Percentiles rank a stretch among this genome's conserved stretches.
phyloP scores from a whole-genome alignment of 2,329 filamentous ascomycete genomes.

The Daldinia sp. region DNA sequence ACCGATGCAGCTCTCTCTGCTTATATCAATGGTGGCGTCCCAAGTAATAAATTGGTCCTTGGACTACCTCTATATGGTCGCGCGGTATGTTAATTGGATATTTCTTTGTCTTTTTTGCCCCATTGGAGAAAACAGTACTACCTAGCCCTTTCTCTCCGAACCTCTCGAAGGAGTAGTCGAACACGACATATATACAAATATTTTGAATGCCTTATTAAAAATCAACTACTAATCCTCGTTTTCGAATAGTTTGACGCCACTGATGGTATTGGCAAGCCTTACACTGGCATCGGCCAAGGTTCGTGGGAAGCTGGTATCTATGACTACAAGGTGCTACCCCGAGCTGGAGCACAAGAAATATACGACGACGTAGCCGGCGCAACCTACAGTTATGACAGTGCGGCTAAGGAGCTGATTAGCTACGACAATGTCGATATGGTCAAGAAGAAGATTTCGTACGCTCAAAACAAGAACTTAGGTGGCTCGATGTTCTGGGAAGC shows the following conservation, averaged over 20 bases:
- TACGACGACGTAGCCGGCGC: conserved; percentile 71
- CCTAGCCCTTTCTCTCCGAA: background rate
- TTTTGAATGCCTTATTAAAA: background rate
- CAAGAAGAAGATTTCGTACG: conserved; percentile 72
- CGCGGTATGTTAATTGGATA: background rate
- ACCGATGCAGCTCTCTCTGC: conserved; percentile 73
- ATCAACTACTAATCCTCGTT: background rate
- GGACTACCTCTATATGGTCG: conserved; percentile 87
- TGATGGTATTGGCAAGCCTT: conserved; percentile 73
- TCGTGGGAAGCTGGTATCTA: conserved; percentile 76
- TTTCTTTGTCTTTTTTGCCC: background rate
- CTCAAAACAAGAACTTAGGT: conserved; percentile 71
- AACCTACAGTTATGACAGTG: conserved; percentile 77
- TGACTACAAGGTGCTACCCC: conserved; percentile 84
- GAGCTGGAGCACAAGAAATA: conserved; percentile 66
- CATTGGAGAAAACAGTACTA: background rate
- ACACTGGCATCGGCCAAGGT: conserved; percentile 72
- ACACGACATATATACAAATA: background rate
- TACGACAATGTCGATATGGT: conserved; percentile 76
- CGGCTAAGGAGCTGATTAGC: conserved; percentile 72
- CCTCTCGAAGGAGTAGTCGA: background rate
- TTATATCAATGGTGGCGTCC: conserved; percentile 74
- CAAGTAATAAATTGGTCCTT: conserved; percentile 75
- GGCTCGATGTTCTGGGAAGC: conserved; percentile 91
- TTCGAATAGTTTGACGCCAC: conserved; percentile 64